Conservation (phyloP, 1,284 basidiomycete genomes). For the Ustilago trichophora region DNA sequence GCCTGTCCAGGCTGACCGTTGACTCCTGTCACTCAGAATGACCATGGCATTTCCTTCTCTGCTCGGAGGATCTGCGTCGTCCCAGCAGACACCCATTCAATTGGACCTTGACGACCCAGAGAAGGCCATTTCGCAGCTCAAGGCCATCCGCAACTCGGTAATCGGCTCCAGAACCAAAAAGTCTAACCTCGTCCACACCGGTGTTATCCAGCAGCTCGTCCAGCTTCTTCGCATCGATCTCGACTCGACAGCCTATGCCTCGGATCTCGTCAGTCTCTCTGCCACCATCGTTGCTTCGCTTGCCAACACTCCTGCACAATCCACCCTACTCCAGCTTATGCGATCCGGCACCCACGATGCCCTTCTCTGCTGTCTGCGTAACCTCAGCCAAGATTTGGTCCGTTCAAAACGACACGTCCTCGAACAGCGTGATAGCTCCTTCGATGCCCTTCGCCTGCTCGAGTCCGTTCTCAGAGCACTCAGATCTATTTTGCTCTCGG, state of each 20-base stretch:
- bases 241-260: slow-evolving; percentile 16
- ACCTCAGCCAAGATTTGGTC: slow-evolving; percentile 14
- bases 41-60: slow-evolving; percentile 23
- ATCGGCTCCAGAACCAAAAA: slow-evolving; percentile 51
- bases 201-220: slow-evolving; percentile 39
- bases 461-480: slow-evolving; percentile 52
- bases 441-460: slow-evolving; percentile 29
- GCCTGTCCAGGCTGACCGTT: too few relatives aligned
- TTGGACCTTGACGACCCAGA: slow-evolving; percentile 37
- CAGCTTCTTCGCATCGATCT: slow-evolving; percentile 37
- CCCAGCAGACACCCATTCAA: slow-evolving; percentile 3
- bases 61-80: slow-evolving; percentile 1
- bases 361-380: slow-evolving; percentile 33
- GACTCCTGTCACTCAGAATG: background rate
- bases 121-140: slow-evolving; percentile 35
- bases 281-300: slow-evolving; percentile 47
- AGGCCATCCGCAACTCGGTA: slow-evolving; percentile 45
- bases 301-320: slow-evolving; percentile 42
- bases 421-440: background rate
- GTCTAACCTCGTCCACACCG: slow-evolving; percentile 39
- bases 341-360: slow-evolving; percentile 38
- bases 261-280: slow-evolving; percentile 37
- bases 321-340: slow-evolving; percentile 41
- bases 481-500: slow-evolving; percentile 50
- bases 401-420: slow-evolving; percentile 21